These are phyloP conservation scores for Phytophthora sansomeana DNA, from an alignment of 352 stramenopile species.

Conservation along the genomic window DNA sequence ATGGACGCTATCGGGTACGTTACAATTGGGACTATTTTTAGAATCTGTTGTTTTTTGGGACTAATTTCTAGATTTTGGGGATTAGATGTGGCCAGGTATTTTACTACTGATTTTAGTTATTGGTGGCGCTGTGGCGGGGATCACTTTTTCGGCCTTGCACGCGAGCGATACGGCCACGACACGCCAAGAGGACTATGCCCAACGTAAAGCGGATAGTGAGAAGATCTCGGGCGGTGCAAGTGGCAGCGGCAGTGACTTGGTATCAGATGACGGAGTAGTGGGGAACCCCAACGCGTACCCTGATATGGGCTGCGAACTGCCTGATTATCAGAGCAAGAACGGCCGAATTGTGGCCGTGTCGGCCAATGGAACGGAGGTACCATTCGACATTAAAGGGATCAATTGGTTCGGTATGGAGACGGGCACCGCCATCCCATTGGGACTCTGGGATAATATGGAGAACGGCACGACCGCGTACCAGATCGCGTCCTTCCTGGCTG, in stretches of 20 bases:
- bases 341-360: conserved; percentile 63
- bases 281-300: conserved; percentile 82
- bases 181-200: conserved; percentile 33
- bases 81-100: conserved; percentile 55
- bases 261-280: conserved; percentile 73
- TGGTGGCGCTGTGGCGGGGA: conserved; percentile 37
- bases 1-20: conserved; percentile 61
- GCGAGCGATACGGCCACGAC: conserved; percentile 21
- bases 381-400: conserved; percentile 74
- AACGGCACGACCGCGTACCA: conserved; percentile 83
- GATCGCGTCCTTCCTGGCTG: conserved; percentile 68
- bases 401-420: conserved; percentile 87
- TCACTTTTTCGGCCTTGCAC: conserved; percentile 40
- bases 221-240: conserved; percentile 29
- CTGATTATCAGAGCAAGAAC: conserved; percentile 79
- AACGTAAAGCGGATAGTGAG: conserved; percentile 33
- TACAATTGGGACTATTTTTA: too few species aligned
- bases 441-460: conserved; percentile 72
- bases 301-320: conserved; percentile 65
- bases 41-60: not conserved
- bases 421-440: conserved; percentile 67
- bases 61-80: conserved; percentile 4
- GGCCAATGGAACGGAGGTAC: conserved; percentile 61
- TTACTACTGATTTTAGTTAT: conserved; percentile 47
- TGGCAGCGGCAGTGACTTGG: conserved; percentile 47